Conservation (phyloP, 2,329 filamentous ascomycete species). For the Neoascochyta sp. region DNA sequence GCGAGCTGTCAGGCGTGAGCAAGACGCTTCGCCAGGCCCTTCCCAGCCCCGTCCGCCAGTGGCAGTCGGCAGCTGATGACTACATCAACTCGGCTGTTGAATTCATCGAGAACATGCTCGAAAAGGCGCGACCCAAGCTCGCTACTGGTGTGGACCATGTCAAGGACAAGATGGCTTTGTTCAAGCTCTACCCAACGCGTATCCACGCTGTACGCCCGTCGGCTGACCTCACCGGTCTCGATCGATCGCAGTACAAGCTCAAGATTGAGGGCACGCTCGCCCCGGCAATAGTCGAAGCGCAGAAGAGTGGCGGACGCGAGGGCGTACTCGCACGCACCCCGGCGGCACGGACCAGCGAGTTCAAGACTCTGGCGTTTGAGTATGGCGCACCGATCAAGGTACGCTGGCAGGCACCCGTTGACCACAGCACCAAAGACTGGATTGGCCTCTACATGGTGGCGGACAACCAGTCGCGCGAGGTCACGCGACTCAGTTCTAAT, state of each 20-base stretch:
- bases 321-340: slow-evolving; percentile 65
- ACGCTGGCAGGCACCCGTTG: slow-evolving; percentile 81
- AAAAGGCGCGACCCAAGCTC: slow-evolving; percentile 78
- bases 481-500: slow-evolving; percentile 78
- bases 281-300: slow-evolving; percentile 49
- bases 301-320: slow-evolving; percentile 68
- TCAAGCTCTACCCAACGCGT: slow-evolving; percentile 83
- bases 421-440: slow-evolving; percentile 91
- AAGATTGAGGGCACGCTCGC: slow-evolving; percentile 63
- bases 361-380: slow-evolving; percentile 75
- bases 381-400: slow-evolving; percentile 89
- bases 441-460: slow-evolving; percentile 94
- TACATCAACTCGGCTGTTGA: slow-evolving; percentile 83
- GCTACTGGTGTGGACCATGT: slow-evolving; percentile 81
- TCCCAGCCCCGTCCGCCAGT: slow-evolving; percentile 75
- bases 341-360: slow-evolving; percentile 56
- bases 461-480: slow-evolving; percentile 81
- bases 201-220: slow-evolving; percentile 77
- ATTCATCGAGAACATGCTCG: slow-evolving; percentile 86
- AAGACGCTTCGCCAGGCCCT: slow-evolving; percentile 86
- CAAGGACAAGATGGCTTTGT: slow-evolving; percentile 79
- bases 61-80: slow-evolving; percentile 81
- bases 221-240: slow-evolving; percentile 73
- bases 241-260: slow-evolving; percentile 77
- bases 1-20: slow-evolving; percentile 83